A percentile compares a stretch with the other conserved stretches of the same genome.
Evolutionary conservation across 495 filamentous ascomycete species (phyloP).

Genomic region (Penicillium taxi): DNA sequence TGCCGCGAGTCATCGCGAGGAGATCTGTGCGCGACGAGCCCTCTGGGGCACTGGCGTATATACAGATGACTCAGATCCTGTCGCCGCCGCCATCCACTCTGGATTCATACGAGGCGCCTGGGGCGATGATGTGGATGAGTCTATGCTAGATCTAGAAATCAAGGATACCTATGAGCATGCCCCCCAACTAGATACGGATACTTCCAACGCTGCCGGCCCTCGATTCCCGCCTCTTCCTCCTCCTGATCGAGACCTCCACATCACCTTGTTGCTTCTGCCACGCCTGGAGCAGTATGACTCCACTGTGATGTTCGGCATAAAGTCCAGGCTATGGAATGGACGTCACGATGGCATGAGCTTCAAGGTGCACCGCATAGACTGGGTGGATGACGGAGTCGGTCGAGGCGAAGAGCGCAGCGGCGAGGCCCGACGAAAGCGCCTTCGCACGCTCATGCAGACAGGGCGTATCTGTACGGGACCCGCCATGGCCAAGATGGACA

Average conservation of each 20-base stretch:
- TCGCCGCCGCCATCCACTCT: constrained; percentile 87
- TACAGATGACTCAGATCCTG: constrained; percentile 88
- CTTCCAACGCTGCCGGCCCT: constrained; percentile 16
- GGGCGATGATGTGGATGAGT: constrained; percentile 63
- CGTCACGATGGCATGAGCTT: constrained; percentile 85
- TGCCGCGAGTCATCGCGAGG: constrained; percentile 56
- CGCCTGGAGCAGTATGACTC: constrained; percentile 65
- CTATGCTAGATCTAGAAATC: constrained; percentile 58
- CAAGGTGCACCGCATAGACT: constrained; percentile 67
- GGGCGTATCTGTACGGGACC: constrained; percentile 44
- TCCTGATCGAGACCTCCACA: constrained; percentile 65
- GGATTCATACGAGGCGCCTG: constrained; percentile 89
- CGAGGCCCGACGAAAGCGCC: constrained; percentile 52
- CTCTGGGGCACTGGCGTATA: constrained; percentile 93
- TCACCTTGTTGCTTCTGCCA: constrained; percentile 77
- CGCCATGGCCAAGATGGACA: constrained; percentile 34
- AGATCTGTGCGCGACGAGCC: constrained; percentile 68
- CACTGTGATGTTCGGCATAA: constrained; percentile 67
- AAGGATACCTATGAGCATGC: constrained; percentile 36
- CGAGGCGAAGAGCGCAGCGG: constrained; percentile 59
- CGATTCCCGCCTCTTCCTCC: constrained; percentile 33
- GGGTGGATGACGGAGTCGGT: constrained; percentile 64
- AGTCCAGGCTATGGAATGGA: constrained; percentile 62
- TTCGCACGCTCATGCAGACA: constrained; percentile 41
- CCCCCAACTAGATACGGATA: constrained; percentile 17